These are phyloP conservation scores for Cercospora sp. DNA, from an alignment of 2,329 filamentous ascomycete genomes.

Conservation along the genomic window DNA sequence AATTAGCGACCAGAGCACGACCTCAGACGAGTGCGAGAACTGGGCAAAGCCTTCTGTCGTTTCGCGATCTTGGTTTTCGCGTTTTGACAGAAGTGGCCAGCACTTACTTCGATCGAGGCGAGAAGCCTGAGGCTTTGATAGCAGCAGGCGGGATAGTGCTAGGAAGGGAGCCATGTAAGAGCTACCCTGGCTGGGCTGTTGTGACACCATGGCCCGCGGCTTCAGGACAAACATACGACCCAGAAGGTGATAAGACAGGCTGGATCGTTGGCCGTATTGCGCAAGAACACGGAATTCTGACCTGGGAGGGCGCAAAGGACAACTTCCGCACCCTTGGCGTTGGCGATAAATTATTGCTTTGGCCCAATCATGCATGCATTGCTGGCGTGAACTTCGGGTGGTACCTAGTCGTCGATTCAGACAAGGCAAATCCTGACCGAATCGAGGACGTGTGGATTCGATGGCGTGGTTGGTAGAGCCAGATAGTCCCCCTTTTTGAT, in stretches of 20 bases:
- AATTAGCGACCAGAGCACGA: conserved; percentile 69
- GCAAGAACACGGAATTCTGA: conserved; percentile 76
- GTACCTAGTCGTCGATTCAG: conserved; percentile 72
- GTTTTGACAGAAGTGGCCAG: conserved; percentile 72
- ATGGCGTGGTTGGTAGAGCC: conserved; percentile 65
- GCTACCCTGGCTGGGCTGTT: conserved; percentile 71
- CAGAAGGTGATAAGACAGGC: conserved; percentile 46
- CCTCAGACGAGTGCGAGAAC: conserved; percentile 40
- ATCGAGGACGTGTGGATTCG: conserved; percentile 72
- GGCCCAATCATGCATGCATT: conserved; percentile 82
- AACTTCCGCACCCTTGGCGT: conserved; percentile 54
- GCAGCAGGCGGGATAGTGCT: conserved; percentile 69
- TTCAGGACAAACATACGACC: conserved; percentile 37
- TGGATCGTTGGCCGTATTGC: conserved; percentile 73
- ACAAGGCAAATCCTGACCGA: conserved; percentile 59
- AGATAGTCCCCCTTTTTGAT: not conserved
- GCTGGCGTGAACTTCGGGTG: conserved; percentile 69
- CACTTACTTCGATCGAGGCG: conserved; percentile 62
- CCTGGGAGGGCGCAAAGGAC: conserved; percentile 54
- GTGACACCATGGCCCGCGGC: conserved; percentile 59
- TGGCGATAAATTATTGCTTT: conserved; percentile 69
- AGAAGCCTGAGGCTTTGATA: conserved; percentile 65
- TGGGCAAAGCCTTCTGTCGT: conserved; percentile 41
- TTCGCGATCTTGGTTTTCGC: conserved; percentile 63
- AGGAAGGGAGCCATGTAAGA: conserved; percentile 70